phyloP scores from a whole-genome alignment of 2,329 filamentous ascomycete genomes.

The Camillea tinctor region DNA sequence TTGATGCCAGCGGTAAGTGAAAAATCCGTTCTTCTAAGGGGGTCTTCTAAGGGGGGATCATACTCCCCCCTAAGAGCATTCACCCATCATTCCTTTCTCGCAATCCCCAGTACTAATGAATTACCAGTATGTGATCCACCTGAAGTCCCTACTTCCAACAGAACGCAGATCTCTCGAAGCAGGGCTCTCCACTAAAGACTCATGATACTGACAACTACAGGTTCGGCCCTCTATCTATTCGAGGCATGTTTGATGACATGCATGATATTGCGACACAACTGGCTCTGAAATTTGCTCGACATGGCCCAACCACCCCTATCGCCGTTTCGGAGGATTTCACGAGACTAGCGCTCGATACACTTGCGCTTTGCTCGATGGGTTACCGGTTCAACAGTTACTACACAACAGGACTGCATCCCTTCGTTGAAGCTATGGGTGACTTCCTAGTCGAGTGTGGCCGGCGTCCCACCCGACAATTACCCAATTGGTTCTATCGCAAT shows the following conservation, averaged over 20 bases:
- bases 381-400: constrained; percentile 77
- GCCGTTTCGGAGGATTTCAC: constrained; percentile 40
- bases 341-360: constrained; percentile 67
- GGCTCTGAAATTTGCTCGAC: constrained; percentile 65
- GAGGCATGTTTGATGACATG: constrained; percentile 68
- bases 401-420: constrained; percentile 65
- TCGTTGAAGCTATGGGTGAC: constrained; percentile 65
- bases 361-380: constrained; percentile 70
- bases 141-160: not conserved
- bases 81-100: not conserved
- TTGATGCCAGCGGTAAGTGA: constrained; percentile 24
- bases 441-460: constrained; percentile 57
- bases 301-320: constrained; percentile 58
- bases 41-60: not conserved
- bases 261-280: constrained; percentile 66
- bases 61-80: not conserved
- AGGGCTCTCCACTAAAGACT: not conserved
- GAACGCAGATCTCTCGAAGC: not conserved
- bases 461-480: constrained; percentile 47
- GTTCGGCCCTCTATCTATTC: constrained; percentile 67
- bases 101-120: constrained; percentile 7
- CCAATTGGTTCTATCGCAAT: constrained; percentile 48
- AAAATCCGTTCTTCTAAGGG: not conserved
- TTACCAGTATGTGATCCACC: constrained; percentile 15
- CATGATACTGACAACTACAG: constrained; percentile 62